Conservation (phyloP, 345 rosid species). For the Arabidopsis arenosa region DNA sequence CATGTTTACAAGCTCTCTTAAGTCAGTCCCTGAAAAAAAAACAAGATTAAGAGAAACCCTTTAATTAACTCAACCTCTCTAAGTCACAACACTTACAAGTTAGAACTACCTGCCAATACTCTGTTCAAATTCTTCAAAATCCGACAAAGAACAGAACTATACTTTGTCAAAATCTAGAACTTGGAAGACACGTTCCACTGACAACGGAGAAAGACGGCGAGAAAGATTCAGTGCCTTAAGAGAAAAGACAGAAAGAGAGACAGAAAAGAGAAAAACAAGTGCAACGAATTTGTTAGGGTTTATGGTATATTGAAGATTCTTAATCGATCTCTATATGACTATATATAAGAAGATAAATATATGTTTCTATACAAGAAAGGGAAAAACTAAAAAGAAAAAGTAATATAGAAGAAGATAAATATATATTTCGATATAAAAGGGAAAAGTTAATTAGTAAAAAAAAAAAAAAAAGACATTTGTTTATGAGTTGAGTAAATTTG, state of each 20-base stretch:
- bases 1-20: conserved; percentile 27
- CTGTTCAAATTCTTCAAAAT: conserved; percentile 3
- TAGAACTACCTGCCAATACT: not conserved
- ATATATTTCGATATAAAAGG: no score
- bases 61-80: not conserved
- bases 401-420: no score
- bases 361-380: no score
- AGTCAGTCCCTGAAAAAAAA: conserved; percentile 10
- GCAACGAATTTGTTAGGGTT: conserved; percentile 2
- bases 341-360: no score
- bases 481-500: no score
- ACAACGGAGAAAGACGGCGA: not conserved
- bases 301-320: not conserved
- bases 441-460: no score
- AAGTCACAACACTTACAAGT: not conserved
- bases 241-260: not conserved
- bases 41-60: not conserved
- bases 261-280: no score
- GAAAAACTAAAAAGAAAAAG: no score
- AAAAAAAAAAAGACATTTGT: no score
- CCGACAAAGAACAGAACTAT: not conserved
- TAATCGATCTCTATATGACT: no score
- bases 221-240: not conserved
- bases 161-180: not conserved
- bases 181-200: not conserved